Base-by-base conservation (phyloP, 768 basidiomycete genomes). In the Scleroderma citrinum region DNA sequence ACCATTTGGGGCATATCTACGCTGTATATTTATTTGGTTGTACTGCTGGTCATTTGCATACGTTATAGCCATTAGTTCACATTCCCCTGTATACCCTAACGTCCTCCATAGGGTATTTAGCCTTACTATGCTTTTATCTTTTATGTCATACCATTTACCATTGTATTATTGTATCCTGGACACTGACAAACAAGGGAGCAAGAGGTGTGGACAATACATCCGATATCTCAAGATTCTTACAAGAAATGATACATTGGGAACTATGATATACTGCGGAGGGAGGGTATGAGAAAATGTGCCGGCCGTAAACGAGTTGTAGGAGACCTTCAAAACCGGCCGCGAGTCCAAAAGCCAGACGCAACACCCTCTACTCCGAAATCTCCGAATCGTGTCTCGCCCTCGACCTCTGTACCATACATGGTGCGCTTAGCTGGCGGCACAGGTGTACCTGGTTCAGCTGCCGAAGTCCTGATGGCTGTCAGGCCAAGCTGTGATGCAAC, bases 331-430 rank as follows among this genome's bases (percentile, higher is more conserved):
- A 72, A 76, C 46, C 70, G 68, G 44, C 73, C 74, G 38, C 74
- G 72, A 1, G 76, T 64, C 85, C 87, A 88, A 59, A 83, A 87
- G 6, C 78, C 77, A 42, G 76, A 76, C n/a, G 83, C 83, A 49
- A 88, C 80, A 12, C 87, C 83, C 59, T 87, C 83, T 21, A 87
- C 72, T 34, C 87, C 87, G 61, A 89, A 90, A 66, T 90, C 87
- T 5, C 87, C 87, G 60, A 91, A 91, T 44, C 87, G 78, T n/a
- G 83, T 83, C 59, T 90, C 87, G 29, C 71, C 71, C n/a, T 87
- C 87, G 37, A 88, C 67, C 66, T 90, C 87, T 0, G 87, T 90
- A 7, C 87, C 87, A 63, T 88, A 90, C 82, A 90, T 86, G 5
- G 87, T 90, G 51, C 81, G 77, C 59, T 77, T 80, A 55, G 76